Evolutionary conservation across 192 early-diverging fungal genomes (phyloP).

Genomic region (Pilaira anomala): DNA sequence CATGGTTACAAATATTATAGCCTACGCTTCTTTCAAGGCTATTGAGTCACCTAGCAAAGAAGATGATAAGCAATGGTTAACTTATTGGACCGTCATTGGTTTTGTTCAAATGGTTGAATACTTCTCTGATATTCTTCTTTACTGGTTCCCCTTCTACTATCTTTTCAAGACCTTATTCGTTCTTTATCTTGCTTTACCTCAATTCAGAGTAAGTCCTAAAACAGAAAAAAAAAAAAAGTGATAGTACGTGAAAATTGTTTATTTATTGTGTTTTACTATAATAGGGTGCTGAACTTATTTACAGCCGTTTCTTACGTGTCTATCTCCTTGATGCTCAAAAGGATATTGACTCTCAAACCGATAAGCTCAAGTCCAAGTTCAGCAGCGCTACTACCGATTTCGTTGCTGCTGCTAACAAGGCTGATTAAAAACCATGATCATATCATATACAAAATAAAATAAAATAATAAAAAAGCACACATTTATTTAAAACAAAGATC

Average conservation of each 20-base stretch:
- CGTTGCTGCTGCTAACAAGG: background rate
- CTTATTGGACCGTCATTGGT: conserved; percentile 91
- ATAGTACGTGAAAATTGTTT: background rate
- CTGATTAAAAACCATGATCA: background rate
- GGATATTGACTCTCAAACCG: conserved; percentile 39
- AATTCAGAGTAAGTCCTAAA: conserved; percentile 49
- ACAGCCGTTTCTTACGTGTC: conserved; percentile 71
- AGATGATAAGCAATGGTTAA: conserved; percentile 88
- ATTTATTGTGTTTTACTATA: conserved; percentile 14
- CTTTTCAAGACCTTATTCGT: conserved; percentile 87
- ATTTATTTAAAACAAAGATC: conserved; percentile 1
- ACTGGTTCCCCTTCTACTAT: conserved; percentile 97
- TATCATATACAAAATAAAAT: background rate
- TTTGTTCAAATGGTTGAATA: conserved; percentile 86
- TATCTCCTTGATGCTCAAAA: conserved; percentile 54
- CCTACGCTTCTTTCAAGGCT: conserved; percentile 90
- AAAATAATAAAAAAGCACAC: background rate
- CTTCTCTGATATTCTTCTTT: conserved; percentile 84
- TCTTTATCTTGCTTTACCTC: conserved; percentile 80
- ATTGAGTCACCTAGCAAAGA: conserved; percentile 76
- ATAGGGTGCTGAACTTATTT: conserved; percentile 82
- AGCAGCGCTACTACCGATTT: conserved; percentile 34
- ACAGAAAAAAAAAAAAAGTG: background rate
- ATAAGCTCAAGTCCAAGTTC: conserved; percentile 40
- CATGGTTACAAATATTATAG: conserved; percentile 34